Percentiles rank a stretch among this genome's conserved stretches.
Evolutionary conservation across 176 grass and related monocot species (phyloP).

Genomic region (Pontederia crassipes): DNA sequence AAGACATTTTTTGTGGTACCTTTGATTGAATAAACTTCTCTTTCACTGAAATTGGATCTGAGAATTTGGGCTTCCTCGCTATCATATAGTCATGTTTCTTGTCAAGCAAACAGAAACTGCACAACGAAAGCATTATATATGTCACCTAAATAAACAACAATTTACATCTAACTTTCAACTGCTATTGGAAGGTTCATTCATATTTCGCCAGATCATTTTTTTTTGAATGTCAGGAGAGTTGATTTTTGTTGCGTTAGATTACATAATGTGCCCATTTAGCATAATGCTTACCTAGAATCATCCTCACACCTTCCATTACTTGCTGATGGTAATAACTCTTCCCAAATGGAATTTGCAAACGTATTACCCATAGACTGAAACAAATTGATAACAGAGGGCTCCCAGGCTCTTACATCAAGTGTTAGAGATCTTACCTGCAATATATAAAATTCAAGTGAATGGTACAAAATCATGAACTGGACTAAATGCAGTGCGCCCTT

Average conservation of each 20-base stretch:
- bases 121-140: not conserved
- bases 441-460: not conserved
- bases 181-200: not conserved
- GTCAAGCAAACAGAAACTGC: constrained; percentile 30
- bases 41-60: constrained; percentile 78
- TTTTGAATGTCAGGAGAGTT: too few relatives aligned
- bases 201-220: too few relatives aligned
- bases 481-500: not conserved
- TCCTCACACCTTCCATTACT: constrained; percentile 36
- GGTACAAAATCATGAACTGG: not conserved
- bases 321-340: constrained; percentile 58
- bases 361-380: constrained; percentile 93
- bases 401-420: constrained; percentile 98
- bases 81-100: constrained; percentile 26
- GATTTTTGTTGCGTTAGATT: too few relatives aligned
- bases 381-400: constrained; percentile 85
- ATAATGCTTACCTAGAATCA: constrained; percentile 45
- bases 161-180: not conserved
- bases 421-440: constrained; percentile 85
- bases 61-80: constrained; percentile 65
- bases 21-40: constrained; percentile 99
- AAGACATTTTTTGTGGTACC: constrained; percentile 32
- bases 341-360: constrained; percentile 86
- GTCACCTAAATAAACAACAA: not conserved
- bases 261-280: not conserved